Evolutionary conservation across 768 basidiomycete genomes (phyloP).

Genomic region (Hygrophoropsis aurantiaca): DNA sequence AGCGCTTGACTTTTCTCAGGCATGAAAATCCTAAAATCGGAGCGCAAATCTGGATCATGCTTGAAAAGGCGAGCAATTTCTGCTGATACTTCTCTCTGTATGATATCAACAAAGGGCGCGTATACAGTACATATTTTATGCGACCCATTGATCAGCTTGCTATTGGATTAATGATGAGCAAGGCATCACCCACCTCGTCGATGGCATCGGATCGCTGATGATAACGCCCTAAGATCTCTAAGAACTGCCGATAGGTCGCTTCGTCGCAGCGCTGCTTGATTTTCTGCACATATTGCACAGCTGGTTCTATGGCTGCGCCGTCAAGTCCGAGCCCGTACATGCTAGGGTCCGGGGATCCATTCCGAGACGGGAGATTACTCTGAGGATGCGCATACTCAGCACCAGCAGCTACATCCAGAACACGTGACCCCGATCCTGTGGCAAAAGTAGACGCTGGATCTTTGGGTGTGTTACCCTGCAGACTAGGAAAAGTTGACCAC

Average conservation of each 20-base stretch:
- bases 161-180: slow-evolving; percentile 6
- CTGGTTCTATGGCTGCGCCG: slow-evolving; percentile 62
- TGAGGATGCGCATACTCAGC: too few relatives aligned
- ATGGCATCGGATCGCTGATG: slow-evolving; percentile 59
- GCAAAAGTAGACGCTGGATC: slow-evolving; percentile 2
- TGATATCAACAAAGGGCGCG: slow-evolving; percentile 1
- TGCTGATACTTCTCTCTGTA: slow-evolving; percentile 63
- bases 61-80: slow-evolving; percentile 72
- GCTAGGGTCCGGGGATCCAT: slow-evolving; percentile 16
- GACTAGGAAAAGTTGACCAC: slow-evolving; percentile 33
- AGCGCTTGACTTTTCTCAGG: slow-evolving; percentile 55
- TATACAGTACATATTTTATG: too few relatives aligned
- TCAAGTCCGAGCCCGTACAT: slow-evolving; percentile 34
- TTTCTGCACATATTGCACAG: slow-evolving; percentile 94
- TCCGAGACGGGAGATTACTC: background rate
- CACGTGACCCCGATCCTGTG: background rate
- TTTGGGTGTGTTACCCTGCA: slow-evolving; percentile 7
- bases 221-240: slow-evolving; percentile 71
- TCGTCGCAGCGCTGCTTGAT: slow-evolving; percentile 94
- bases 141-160: background rate
- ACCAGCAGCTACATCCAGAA: too few relatives aligned
- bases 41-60: slow-evolving; percentile 70
- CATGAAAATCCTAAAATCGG: slow-evolving; percentile 76
- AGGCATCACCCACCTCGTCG: slow-evolving; percentile 47
- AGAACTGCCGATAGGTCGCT: slow-evolving; percentile 79